Evolutionary conservation across 2,329 filamentous ascomycete species (phyloP).

Genomic region (Ophiostoma ulmi): DNA sequence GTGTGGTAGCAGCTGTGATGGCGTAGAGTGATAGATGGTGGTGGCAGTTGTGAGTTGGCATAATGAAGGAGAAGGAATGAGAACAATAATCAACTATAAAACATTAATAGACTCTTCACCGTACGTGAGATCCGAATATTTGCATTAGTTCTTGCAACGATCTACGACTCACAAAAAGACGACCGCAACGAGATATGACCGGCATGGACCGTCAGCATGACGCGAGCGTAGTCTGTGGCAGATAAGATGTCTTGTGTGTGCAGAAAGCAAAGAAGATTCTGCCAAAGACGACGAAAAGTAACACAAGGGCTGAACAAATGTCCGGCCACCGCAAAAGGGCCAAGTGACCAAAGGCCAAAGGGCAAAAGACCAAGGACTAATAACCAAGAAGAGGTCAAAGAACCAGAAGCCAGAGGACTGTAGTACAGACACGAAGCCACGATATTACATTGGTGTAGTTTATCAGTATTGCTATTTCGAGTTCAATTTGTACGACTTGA

Average conservation of each 20-base stretch:
- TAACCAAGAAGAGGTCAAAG: no score
- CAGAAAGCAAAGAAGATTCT: neutral
- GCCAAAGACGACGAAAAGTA: neutral
- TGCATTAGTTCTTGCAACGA: neutral
- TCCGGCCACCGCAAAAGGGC: neutral
- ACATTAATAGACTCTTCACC: no score
- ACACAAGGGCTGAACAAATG: slow-evolving; percentile 9
- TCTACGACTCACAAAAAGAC: neutral
- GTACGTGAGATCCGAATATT: neutral
- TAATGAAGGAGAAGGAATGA: neutral
- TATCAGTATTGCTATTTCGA: neutral
- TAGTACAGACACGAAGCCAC: neutral
- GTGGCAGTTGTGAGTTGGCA: neutral
- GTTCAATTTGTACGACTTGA: neutral
- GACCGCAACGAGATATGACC: neutral
- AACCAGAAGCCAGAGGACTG: neutral
- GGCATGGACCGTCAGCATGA: neutral
- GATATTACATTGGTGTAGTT: neutral
- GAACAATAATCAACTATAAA: no score
- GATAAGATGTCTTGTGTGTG: neutral
- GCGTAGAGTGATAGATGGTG: neutral
- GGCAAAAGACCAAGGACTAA: no score
- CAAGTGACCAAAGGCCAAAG: neutral
- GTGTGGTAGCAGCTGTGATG: neutral
- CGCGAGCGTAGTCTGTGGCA: neutral